A percentile compares a stretch with the other conserved stretches of the same genome.
These are phyloP conservation scores for Neurospora sp. DNA, from an alignment of 495 filamentous ascomycete species.

Conservation along the genomic window DNA sequence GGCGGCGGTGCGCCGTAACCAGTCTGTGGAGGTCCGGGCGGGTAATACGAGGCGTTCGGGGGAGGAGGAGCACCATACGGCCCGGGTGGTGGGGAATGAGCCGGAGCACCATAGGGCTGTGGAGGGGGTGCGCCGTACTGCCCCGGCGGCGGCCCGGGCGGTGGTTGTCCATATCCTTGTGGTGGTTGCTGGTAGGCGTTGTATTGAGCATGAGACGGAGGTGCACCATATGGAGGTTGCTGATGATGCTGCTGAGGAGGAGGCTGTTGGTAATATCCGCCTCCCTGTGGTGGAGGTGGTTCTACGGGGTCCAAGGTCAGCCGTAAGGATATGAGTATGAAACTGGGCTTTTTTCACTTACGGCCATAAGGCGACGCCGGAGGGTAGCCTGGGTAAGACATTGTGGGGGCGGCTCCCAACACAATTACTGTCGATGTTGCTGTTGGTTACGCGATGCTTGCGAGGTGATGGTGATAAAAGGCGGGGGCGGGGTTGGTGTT, in stretches of 20 bases:
- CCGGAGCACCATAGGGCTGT: slow-evolving; percentile 5
- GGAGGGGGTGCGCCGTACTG: slow-evolving; percentile 7
- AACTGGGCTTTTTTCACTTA: slow-evolving; percentile 7
- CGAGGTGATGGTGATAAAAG: not conserved
- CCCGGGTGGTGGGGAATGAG: slow-evolving; percentile 3
- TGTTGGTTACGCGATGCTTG: not conserved
- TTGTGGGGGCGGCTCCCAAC: slow-evolving; percentile 1
- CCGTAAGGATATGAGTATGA: not conserved
- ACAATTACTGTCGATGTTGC: not conserved
- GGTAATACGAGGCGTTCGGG: slow-evolving; percentile 3
- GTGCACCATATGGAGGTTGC: slow-evolving; percentile 5
- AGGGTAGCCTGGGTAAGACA: slow-evolving; percentile 25
- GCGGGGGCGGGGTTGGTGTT: not conserved
- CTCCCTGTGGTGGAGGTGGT: slow-evolving; percentile 20
- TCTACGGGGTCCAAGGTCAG: slow-evolving; percentile 11
- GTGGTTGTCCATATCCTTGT: slow-evolving; percentile 4
- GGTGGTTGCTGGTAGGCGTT: slow-evolving; percentile 7
- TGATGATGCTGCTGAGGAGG: slow-evolving; percentile 14
- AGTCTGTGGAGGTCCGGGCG: not conserved
- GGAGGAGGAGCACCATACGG: slow-evolving; percentile 4
- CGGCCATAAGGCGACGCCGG: slow-evolving; percentile 16
- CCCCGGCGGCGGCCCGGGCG: slow-evolving; percentile 3
- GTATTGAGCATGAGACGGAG: slow-evolving; percentile 11
- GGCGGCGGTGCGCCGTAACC: not conserved
- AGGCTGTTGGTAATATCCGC: slow-evolving; percentile 19